These are phyloP conservation scores for Podospora appendiculata DNA, from an alignment of 495 filamentous ascomycete species.

Conservation along the genomic window DNA sequence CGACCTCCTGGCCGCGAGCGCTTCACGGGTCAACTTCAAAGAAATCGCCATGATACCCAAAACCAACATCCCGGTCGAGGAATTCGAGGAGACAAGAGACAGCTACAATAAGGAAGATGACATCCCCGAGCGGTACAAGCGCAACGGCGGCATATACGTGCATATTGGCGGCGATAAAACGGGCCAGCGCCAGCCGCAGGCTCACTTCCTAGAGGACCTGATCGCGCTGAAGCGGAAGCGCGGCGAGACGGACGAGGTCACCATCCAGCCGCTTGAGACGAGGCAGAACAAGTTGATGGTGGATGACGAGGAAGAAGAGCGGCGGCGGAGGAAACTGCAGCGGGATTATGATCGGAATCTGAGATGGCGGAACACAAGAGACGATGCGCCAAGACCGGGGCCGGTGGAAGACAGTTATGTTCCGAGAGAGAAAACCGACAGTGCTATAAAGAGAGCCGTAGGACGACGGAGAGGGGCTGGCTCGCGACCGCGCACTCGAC, in stretches of 20 bases:
- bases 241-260: constrained; percentile 49
- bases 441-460: not conserved
- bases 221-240: constrained; percentile 43
- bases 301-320: constrained; percentile 23
- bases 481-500: constrained; percentile 11
- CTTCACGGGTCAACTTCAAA: constrained; percentile 36
- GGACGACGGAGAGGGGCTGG: constrained; percentile 7
- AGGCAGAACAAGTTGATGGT: constrained; percentile 24
- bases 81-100: not conserved
- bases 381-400: not conserved
- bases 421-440: not conserved
- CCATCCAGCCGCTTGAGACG: constrained; percentile 33
- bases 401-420: constrained; percentile 9
- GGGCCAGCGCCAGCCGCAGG: constrained; percentile 32
- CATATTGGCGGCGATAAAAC: constrained; percentile 26
- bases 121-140: constrained; percentile 22
- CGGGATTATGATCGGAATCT: constrained; percentile 17
- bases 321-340: constrained; percentile 16
- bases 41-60: constrained; percentile 14
- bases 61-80: not conserved
- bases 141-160: constrained; percentile 24
- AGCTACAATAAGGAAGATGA: constrained; percentile 12
- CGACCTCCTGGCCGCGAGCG: constrained; percentile 55
- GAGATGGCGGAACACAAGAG: constrained; percentile 14
- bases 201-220: constrained; percentile 36